Evolutionary conservation across 192 early-diverging fungal genomes (phyloP).

Genomic region (Chytriomyces confervae): DNA sequence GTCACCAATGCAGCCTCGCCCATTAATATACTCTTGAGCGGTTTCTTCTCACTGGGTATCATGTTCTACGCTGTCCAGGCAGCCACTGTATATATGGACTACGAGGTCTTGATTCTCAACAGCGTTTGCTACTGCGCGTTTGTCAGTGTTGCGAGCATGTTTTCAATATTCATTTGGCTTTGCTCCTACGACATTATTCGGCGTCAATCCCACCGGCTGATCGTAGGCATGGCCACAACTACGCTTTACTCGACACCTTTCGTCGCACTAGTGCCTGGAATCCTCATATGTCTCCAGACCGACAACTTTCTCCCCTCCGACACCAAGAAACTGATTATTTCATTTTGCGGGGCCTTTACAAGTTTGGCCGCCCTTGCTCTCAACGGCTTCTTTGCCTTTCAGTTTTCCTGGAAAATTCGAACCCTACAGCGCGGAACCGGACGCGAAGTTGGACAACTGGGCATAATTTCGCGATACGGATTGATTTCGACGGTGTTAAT

Average conservation of each 20-base stretch:
- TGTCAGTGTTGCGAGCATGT: neutral
- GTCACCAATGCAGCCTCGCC: neutral
- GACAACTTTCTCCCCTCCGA: neutral
- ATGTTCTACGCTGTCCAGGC: neutral
- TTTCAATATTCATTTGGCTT: neutral
- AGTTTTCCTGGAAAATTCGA: neutral
- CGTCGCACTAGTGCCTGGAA: neutral
- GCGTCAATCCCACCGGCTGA: neutral
- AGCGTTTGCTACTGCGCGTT: neutral
- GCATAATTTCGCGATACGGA: neutral
- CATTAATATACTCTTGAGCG: neutral
- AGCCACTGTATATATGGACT: neutral
- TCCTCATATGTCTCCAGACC: neutral
- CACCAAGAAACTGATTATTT: neutral
- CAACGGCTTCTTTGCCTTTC: neutral
- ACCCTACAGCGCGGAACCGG: neutral
- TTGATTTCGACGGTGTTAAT: neutral
- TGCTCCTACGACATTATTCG: neutral
- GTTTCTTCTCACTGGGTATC: neutral
- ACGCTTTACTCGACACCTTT: neutral
- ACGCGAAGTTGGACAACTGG: neutral
- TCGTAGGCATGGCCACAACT: neutral
- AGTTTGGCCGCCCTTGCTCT: neutral
- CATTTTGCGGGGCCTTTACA: neutral
- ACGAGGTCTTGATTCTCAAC: neutral